These are phyloP conservation scores for Cinchona pubescens DNA, from an alignment of 257 asterid genomes.

Conservation along the genomic window DNA sequence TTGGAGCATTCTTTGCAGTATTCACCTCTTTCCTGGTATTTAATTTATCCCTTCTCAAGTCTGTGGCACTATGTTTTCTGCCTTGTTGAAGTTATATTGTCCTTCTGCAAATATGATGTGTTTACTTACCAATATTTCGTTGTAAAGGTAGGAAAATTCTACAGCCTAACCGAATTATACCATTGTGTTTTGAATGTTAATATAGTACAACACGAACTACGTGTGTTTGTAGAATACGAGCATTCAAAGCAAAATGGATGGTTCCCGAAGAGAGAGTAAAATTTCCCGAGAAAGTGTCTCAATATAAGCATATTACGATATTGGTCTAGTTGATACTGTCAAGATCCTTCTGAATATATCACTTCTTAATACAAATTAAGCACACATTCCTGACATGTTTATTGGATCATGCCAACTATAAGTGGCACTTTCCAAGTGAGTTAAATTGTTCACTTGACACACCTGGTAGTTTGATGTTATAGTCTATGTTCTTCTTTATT, in stretches of 20 bases:
- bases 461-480: background rate
- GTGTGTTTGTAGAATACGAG: too few relatives aligned
- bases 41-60: background rate
- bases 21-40: constrained; percentile 84
- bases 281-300: too few relatives aligned
- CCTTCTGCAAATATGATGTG: background rate
- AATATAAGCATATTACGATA: too few relatives aligned
- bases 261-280: too few relatives aligned
- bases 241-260: too few relatives aligned
- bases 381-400: background rate
- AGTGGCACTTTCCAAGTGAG: background rate
- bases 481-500: background rate
- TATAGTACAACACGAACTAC: too few relatives aligned
- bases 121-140: background rate
- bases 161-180: too few relatives aligned
- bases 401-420: background rate
- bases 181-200: too few relatives aligned
- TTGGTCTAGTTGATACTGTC: background rate
- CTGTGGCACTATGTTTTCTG: background rate
- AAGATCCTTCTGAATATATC: background rate
- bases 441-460: background rate
- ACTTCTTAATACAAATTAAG: background rate
- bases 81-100: too few relatives aligned
- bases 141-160: too few relatives aligned
- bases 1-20: constrained; percentile 83